phyloP scores from a whole-genome alignment of 805 yeast species.

The Saccharomycopsis sp. region DNA sequence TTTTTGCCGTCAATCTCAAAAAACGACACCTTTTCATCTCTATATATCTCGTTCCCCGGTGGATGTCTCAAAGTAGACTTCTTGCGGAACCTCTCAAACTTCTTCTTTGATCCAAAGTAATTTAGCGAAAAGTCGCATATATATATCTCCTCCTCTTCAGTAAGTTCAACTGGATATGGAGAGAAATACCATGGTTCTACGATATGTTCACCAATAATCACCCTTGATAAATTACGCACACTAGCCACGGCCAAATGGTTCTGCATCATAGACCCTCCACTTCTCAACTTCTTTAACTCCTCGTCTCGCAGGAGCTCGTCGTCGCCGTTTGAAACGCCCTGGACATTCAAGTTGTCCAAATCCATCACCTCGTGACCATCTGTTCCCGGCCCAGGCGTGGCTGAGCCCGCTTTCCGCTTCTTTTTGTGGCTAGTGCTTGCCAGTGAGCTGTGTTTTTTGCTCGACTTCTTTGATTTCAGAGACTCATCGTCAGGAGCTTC shows the following conservation, averaged over 20 bases:
- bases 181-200: constrained; percentile 99
- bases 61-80: constrained; percentile 92
- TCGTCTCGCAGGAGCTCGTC: constrained; percentile 81
- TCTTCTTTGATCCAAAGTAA: constrained; percentile 83
- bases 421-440: constrained; percentile 29
- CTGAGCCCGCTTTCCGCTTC: constrained; percentile 28
- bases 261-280: constrained; percentile 97
- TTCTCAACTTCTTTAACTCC: constrained; percentile 84
- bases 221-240: constrained; percentile 72
- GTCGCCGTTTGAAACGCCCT: constrained; percentile 60
- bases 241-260: constrained; percentile 79
- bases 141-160: constrained; percentile 85
- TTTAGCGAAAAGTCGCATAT: constrained; percentile 88
- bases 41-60: constrained; percentile 95
- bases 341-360: constrained; percentile 77
- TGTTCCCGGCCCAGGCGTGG: constrained; percentile 25
- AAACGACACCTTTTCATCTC: constrained; percentile 88
- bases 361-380: constrained; percentile 65
- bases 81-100: constrained; percentile 83
- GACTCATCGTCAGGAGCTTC: constrained; percentile 38
- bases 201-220: constrained; percentile 82
- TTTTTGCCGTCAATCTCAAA: constrained; percentile 96
- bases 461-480: constrained; percentile 29
- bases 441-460: constrained; percentile 15
- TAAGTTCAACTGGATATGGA: constrained; percentile 91